Evolutionary conservation across 176 grass and related monocot genomes (phyloP), one percentile per base, ranked within the genome.

Genomic region (Carex myosuroides): DNA sequence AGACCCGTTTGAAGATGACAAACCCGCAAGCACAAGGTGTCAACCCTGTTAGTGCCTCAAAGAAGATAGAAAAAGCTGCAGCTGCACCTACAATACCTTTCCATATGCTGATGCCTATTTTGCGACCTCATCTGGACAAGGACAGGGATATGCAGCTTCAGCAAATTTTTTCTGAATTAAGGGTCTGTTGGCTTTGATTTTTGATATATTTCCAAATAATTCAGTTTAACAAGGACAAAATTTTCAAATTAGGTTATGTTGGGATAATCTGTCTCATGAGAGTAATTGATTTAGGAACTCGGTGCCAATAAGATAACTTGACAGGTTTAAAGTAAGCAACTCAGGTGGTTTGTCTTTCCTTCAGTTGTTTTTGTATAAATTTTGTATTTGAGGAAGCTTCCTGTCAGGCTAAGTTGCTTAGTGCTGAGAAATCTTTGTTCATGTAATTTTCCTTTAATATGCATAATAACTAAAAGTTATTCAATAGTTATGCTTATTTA

Each of bases 41-140:
- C 30, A 92, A 89, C 21, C 74, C 94, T 91, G 81, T 89, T 80
- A 91, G 86, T 66, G 88, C 53, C 80, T 83, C 82, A 54, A 82
- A 72, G 82, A 87, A 41, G 44, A 60, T 44, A 67, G 64, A 59
- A 62, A 95, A 95, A 88, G 26, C 77, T 84, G 56, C 54, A 60
- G 26, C 83, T 85, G 64, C 54, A 60, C 91, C 96, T 20, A 86
- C 92, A 56, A 94, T 98, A 83, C 83, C 96, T 84, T 98, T 98
- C 82, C 91, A 98, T 60, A 89, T 95, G 96, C 83, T 98, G 85
- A 92, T 98, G 52, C 96, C 93, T 10, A 93, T 98, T 77, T 88
- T 98, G 85, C 88, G 91, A n/a, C 96, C 85, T 71, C 82, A 95
- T 73, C 89, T 98, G 33, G 93, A 98, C 80, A 95, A 98, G 83